These are phyloP conservation scores for Prototheca wickerhamii DNA, from an alignment of 163 green algal genomes.

Conservation along the genomic window DNA sequence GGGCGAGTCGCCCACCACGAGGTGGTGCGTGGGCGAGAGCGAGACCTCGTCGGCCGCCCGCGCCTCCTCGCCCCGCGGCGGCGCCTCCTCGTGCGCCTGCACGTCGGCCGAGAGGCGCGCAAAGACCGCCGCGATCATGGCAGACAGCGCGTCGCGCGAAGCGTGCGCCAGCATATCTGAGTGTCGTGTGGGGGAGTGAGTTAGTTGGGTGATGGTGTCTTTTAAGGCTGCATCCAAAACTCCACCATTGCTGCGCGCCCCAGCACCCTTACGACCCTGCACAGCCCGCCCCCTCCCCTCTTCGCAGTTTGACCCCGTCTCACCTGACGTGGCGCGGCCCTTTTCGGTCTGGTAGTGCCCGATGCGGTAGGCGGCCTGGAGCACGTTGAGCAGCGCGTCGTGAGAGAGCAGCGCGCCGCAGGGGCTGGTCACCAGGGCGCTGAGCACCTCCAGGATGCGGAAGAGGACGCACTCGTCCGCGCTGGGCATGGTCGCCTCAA, in stretches of 20 bases:
- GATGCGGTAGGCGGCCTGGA: slow-evolving; percentile 72
- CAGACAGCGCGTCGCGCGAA: slow-evolving; percentile 56
- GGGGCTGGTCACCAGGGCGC: slow-evolving; percentile 60
- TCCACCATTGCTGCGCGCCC: too few species aligned
- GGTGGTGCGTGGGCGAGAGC: too few species aligned
- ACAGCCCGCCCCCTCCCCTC: too few species aligned
- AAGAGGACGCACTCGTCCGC: slow-evolving; percentile 91
- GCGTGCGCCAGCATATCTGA: slow-evolving; percentile 66
- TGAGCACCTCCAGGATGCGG: slow-evolving; percentile 91
- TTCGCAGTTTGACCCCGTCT: background rate
- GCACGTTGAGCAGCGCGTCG: slow-evolving; percentile 65
- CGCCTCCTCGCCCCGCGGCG: too few species aligned
- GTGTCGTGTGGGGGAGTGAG: background rate
- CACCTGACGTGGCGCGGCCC: slow-evolving; percentile 40
- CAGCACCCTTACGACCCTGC: too few species aligned
- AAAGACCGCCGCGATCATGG: slow-evolving; percentile 73
- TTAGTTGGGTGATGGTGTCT: background rate
- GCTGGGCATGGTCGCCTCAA: slow-evolving; percentile 80
- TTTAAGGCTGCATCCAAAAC: too few species aligned
- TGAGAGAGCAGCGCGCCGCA: slow-evolving; percentile 60
- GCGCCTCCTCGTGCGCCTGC: background rate
- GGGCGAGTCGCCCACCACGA: background rate
- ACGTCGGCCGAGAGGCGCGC: slow-evolving; percentile 21
- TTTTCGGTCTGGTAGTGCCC: slow-evolving; percentile 57
- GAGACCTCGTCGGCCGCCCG: too few species aligned